Evolutionary conservation across 257 asterid genomes (phyloP), one percentile per base, ranked within the genome.

Genomic region (Scutellaria barbata): DNA sequence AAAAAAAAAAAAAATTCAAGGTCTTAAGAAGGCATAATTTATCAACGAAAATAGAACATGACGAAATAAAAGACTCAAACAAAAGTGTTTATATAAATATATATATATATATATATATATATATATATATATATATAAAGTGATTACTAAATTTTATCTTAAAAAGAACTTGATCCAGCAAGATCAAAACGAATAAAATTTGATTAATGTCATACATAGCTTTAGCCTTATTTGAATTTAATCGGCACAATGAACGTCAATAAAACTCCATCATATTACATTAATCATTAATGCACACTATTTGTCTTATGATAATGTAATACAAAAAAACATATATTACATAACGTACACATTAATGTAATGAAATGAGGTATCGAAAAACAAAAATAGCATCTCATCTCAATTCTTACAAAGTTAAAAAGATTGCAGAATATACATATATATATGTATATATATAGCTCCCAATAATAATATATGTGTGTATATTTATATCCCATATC

Each of bases 381-480:
- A 30, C 35, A 30, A 30, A 30, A 30, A 30, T 30, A 30, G 35
- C 35, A 30, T 30, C 35, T 30, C 35, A 47, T 64, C 56, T 47
- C 18, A 61, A 33, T 30, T 1, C 71, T 12, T 3, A 66, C 71
- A 65, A 10, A 20, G 2, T 14, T 11, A 13, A 2, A 68, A 41
- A 40, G 5, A 68, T 52, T 68, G 73, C 65, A 68, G 22, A 39
- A n/a, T n/a, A n/a, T n/a, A n/a, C n/a, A n/a, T n/a, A n/a, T n/a
- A n/a, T n/a, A n/a, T n/a, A n/a, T n/a, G n/a, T 22, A 35, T 1
- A 25, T 9, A 6, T 53, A 46, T 9, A 66, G 52, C 52, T 16
- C 73, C 73, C 51, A 67, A 30, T 30, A 54, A 25, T n/a, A 69
- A 25, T 40, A 25, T n/a, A 5, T 57, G 30, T 58, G 20, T 10